These are phyloP conservation scores for Galerina sulciceps DNA, from an alignment of 768 basidiomycete genomes.

Conservation along the genomic window DNA sequence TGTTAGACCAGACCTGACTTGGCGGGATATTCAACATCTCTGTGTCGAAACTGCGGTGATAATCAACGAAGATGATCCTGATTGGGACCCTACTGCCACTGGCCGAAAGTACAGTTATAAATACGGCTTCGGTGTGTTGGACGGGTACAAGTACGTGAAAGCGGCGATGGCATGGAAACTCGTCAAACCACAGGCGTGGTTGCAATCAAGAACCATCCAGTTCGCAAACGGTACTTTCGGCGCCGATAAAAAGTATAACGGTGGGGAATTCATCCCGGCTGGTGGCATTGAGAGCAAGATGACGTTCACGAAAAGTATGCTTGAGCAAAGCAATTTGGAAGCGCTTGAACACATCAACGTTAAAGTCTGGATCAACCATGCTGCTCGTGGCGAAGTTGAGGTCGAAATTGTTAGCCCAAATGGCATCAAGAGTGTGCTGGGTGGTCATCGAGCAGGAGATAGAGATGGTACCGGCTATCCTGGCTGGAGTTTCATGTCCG, in stretches of 20 bases:
- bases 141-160: conserved; percentile 81
- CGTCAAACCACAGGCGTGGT: conserved; percentile 95
- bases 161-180: conserved; percentile 81
- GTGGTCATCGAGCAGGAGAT: conserved; percentile 71
- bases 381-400: conserved; percentile 88
- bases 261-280: conserved; percentile 67
- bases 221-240: conserved; percentile 65
- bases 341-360: conserved; percentile 90
- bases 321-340: conserved; percentile 81
- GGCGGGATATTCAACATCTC: conserved; percentile 95
- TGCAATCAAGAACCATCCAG: conserved; percentile 74
- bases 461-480: conserved; percentile 68
- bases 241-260: conserved; percentile 52
- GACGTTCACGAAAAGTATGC: conserved; percentile 66
- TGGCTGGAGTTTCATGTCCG: conserved; percentile 98
- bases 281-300: conserved; percentile 71
- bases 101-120: conserved; percentile 82
- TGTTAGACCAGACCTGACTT: conserved; percentile 88
- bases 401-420: conserved; percentile 86
- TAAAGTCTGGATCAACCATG: conserved; percentile 91
- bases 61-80: conserved; percentile 89
- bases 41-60: conserved; percentile 74
- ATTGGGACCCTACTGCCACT: conserved; percentile 85
- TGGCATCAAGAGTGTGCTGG: conserved; percentile 85
- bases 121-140: conserved; percentile 91